Percentiles rank a stretch among this genome's conserved stretches.
Evolutionary conservation across 441 rosid species (phyloP).

Genomic region (Adansonia madagascariensis): DNA sequence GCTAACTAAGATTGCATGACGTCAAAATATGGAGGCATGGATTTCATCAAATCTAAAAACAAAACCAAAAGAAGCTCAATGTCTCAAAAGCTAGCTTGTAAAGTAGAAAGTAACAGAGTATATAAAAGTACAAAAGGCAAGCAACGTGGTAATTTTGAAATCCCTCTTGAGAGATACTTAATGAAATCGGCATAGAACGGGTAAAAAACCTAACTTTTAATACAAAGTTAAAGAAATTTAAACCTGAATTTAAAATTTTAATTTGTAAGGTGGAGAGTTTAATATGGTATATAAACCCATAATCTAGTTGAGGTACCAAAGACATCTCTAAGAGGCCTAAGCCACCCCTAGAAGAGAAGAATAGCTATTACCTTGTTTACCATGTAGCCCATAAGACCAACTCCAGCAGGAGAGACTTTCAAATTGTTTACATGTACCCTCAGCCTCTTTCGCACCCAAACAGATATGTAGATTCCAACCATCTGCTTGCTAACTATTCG

Average conservation of each 20-base stretch:
- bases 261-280: too few species aligned
- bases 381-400: slow-evolving; percentile 99
- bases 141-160: too few species aligned
- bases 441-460: slow-evolving; percentile 86
- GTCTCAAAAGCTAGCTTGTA: not conserved
- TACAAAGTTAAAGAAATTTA: too few species aligned
- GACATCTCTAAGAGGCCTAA: not conserved
- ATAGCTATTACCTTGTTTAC: slow-evolving; percentile 84
- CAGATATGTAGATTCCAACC: slow-evolving; percentile 92
- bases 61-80: not conserved
- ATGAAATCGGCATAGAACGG: too few species aligned
- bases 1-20: not conserved
- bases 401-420: slow-evolving; percentile 92
- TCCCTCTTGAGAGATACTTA: too few species aligned
- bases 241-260: too few species aligned
- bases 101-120: too few species aligned
- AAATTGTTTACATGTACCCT: slow-evolving; percentile 87
- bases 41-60: slow-evolving; percentile 22
- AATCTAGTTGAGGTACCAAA: not conserved
- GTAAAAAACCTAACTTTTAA: too few species aligned
- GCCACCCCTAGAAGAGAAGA: slow-evolving; percentile 3
- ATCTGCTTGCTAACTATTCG: slow-evolving; percentile 96
- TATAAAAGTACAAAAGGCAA: too few species aligned
- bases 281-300: too few species aligned
- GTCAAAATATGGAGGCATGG: slow-evolving; percentile 18